These are phyloP conservation scores for Trifolium fragiferum DNA, from an alignment of 306 rosid species.

Conservation along the genomic window DNA sequence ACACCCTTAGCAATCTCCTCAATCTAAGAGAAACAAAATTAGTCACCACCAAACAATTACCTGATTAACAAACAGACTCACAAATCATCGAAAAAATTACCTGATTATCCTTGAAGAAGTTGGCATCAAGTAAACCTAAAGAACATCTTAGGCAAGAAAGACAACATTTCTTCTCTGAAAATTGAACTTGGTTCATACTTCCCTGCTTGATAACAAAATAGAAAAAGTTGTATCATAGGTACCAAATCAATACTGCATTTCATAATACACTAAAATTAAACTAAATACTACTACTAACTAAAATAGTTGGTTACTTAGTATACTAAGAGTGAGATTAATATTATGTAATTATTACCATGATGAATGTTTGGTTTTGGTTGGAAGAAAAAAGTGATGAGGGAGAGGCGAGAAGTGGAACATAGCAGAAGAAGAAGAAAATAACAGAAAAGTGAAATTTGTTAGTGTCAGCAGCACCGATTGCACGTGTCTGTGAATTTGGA, in stretches of 20 bases:
- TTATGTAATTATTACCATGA: slow-evolving; percentile 37
- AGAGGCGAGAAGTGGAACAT: slow-evolving; percentile 14
- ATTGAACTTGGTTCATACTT: slow-evolving; percentile 44
- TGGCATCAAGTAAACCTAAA: slow-evolving; percentile 66
- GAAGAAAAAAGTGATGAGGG: neutral
- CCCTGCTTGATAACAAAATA: slow-evolving; percentile 52
- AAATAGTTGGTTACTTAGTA: too few species aligned
- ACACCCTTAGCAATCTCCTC: slow-evolving; percentile 58
- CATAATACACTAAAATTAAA: slow-evolving; percentile 16
- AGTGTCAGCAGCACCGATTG: slow-evolving; percentile 28
- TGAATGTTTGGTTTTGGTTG: neutral
- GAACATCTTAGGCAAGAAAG: slow-evolving; percentile 51
- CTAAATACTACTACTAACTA: neutral
- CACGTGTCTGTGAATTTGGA: slow-evolving; percentile 37
- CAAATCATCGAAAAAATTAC: slow-evolving; percentile 39
- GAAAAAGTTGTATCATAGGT: slow-evolving; percentile 1
- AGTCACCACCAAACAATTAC: slow-evolving; percentile 20
- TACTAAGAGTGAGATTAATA: neutral
- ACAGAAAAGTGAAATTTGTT: slow-evolving; percentile 6
- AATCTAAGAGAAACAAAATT: slow-evolving; percentile 45
- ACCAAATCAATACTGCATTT: slow-evolving; percentile 2
- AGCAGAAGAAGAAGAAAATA: slow-evolving; percentile 12
- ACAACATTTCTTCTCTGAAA: slow-evolving; percentile 30
- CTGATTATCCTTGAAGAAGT: slow-evolving; percentile 62
- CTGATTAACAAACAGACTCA: neutral